Evolutionary conservation across 768 basidiomycete genomes (phyloP).

Genomic region (Dioszegia aurantiaca): DNA sequence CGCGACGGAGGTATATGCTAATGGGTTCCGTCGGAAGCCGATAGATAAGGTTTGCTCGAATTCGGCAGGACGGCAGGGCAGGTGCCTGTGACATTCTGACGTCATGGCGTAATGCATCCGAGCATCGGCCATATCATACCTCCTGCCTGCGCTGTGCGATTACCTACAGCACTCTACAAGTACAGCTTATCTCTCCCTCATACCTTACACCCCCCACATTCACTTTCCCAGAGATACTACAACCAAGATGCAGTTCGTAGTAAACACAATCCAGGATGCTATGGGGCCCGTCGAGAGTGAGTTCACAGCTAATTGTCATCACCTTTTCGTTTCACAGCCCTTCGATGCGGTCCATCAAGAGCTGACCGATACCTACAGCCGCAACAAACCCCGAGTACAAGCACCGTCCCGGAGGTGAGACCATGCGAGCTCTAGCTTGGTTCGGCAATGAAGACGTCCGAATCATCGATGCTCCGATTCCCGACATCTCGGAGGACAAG

Average conservation of each 20-base stretch:
- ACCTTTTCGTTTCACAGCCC: neutral
- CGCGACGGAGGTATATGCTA: too few species aligned
- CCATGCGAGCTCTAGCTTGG: conserved; percentile 70
- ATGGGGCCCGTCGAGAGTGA: conserved; percentile 40
- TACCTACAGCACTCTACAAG: too few species aligned
- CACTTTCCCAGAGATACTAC: neutral
- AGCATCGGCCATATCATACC: too few species aligned
- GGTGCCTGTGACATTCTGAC: too few species aligned
- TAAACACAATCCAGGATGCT: conserved; percentile 39
- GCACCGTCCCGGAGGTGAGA: conserved; percentile 57
- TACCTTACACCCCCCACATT: neutral
- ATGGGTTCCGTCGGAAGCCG: too few species aligned
- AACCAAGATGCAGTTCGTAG: conserved; percentile 34
- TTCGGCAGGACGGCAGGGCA: too few species aligned
- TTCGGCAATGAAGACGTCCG: conserved; percentile 58
- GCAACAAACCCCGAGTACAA: conserved; percentile 40
- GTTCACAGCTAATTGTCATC: conserved; percentile 4
- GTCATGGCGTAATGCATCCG: too few species aligned
- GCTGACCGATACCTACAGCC: conserved; percentile 18
- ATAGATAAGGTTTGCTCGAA: too few species aligned
- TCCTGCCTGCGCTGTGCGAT: too few species aligned
- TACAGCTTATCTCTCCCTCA: neutral
- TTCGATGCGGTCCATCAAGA: neutral
- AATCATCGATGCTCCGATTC: conserved; percentile 58
- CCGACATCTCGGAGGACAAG: conserved; percentile 64